Conservation (phyloP, 805 yeast genomes). For the Nakazawaea ambrosiae region DNA sequence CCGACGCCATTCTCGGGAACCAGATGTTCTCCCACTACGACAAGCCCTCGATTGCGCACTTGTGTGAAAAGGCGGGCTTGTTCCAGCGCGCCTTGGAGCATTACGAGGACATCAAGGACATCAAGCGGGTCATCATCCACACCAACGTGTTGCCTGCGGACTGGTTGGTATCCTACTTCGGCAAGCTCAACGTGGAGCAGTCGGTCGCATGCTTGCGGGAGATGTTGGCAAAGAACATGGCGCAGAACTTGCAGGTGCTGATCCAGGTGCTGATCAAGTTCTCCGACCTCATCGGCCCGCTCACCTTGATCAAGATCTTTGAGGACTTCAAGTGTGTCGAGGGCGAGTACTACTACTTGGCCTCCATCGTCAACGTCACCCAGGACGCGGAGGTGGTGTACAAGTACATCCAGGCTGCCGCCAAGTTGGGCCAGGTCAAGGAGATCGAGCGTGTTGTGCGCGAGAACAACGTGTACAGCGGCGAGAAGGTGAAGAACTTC, state of each 20-base stretch:
- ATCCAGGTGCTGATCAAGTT: conserved; percentile 96
- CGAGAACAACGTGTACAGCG: conserved; percentile 89
- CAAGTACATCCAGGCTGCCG: conserved; percentile 93
- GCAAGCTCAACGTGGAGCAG: conserved; percentile 92
- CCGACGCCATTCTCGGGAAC: conserved; percentile 96
- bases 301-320: conserved; percentile 77
- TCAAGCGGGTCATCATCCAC: conserved; percentile 89
- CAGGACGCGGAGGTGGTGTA: conserved; percentile 93
- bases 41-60: conserved; percentile 82
- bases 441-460: conserved; percentile 95
- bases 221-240: conserved; percentile 70
- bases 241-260: conserved; percentile 85
- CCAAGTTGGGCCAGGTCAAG: conserved; percentile 79
- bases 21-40: conserved; percentile 94
- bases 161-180: conserved; percentile 90
- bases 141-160: conserved; percentile 81
- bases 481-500: conserved; percentile 96
- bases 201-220: conserved; percentile 81
- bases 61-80: conserved; percentile 95
- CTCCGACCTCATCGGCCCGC: conserved; percentile 87
- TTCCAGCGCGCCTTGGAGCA: conserved; percentile 94
- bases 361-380: conserved; percentile 87
- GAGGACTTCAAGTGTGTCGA: conserved; percentile 90
- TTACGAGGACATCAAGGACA: conserved; percentile 90
- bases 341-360: conserved; percentile 90